These are phyloP conservation scores for Phytophthora ohioensis DNA, from an alignment of 352 stramenopile genomes.

Conservation along the genomic window DNA sequence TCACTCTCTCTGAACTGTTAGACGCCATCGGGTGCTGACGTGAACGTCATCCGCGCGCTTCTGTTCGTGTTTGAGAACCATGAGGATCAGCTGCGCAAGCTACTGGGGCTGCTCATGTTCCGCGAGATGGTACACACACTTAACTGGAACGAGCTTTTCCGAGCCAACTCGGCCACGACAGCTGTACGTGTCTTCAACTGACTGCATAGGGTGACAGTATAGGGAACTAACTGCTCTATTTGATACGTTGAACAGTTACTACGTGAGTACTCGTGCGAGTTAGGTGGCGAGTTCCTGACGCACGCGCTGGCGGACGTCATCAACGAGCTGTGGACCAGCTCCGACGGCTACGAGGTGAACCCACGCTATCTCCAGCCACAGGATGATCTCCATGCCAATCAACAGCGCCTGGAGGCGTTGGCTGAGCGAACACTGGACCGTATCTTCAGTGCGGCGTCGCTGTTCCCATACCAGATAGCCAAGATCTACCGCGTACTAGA, in stretches of 20 bases:
- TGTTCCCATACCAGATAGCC: conserved; percentile 82
- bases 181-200: conserved; percentile 44
- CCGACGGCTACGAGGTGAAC: conserved; percentile 74
- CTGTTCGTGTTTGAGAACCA: conserved; percentile 79
- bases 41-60: conserved; percentile 71
- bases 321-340: conserved; percentile 54
- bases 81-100: conserved; percentile 77
- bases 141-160: conserved; percentile 88
- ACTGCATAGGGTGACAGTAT: conserved; percentile 15
- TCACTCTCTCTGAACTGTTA: conserved; percentile 13
- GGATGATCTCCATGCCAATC: conserved; percentile 62
- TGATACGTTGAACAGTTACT: conserved; percentile 47
- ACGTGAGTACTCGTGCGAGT: conserved; percentile 80
- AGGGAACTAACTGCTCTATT: not conserved
- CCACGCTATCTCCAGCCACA: conserved; percentile 49
- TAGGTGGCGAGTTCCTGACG: conserved; percentile 74
- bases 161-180: conserved; percentile 79
- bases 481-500: conserved; percentile 83
- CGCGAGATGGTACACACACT: conserved; percentile 80
- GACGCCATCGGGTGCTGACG: conserved; percentile 47
- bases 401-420: conserved; percentile 58
- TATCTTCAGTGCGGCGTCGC: conserved; percentile 54
- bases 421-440: conserved; percentile 58
- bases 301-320: conserved; percentile 62
- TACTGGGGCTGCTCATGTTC: conserved; percentile 77